Evolutionary conservation across 2,329 filamentous ascomycete genomes (phyloP).

Genomic region (Exophiala viscosa): DNA sequence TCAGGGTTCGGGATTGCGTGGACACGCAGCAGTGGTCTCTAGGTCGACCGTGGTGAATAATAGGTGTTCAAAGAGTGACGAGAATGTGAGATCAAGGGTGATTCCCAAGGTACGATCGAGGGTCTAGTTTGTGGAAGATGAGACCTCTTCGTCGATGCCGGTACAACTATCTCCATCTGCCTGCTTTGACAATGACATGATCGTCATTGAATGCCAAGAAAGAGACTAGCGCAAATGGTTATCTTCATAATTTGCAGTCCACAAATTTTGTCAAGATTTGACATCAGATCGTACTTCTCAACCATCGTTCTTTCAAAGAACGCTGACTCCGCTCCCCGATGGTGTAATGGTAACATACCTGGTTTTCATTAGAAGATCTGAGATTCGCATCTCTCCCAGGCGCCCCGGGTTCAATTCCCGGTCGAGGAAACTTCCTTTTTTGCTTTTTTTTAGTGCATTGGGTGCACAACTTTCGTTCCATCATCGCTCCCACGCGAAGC

Average conservation of each 20-base stretch:
- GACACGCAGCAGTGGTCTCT: not conserved
- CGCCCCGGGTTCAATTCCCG: constrained; percentile 18
- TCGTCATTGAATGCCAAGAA: no score
- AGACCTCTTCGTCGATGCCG: not conserved
- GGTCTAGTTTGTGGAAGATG: not conserved
- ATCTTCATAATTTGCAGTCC: no score
- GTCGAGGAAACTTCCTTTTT: constrained; percentile 9
- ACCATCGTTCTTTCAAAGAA: no score
- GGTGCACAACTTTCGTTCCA: no score
- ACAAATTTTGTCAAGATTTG: no score
- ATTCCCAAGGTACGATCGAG: not conserved
- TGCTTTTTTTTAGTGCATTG: no score
- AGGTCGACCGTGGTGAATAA: not conserved
- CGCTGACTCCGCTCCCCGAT: constrained; percentile 1
- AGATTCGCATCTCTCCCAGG: constrained; percentile 6
- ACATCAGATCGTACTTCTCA: no score
- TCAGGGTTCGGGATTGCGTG: not conserved
- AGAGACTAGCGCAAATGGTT: not conserved
- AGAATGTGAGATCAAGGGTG: not conserved
- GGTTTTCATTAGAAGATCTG: not conserved
- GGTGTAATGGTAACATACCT: constrained; percentile 17
- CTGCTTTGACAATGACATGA: not conserved
- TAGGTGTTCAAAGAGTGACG: not conserved
- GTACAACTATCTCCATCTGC: not conserved
- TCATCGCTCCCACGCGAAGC: no score